Evolutionary conservation across 768 basidiomycete species (phyloP).

Genomic region (Phanerochaete sordida): DNA sequence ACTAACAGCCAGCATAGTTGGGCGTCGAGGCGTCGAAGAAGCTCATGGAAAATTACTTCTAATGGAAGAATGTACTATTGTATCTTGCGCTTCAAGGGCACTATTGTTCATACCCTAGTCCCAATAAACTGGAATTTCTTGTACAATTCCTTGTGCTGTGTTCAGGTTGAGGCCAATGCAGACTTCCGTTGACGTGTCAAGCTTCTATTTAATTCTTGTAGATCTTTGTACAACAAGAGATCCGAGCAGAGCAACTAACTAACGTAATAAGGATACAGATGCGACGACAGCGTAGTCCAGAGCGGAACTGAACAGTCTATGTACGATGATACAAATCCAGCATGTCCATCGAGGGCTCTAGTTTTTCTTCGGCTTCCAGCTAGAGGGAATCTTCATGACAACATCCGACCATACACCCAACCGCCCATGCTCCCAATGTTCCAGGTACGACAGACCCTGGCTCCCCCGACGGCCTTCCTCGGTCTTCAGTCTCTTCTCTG

Average conservation of each 20-base stretch:
- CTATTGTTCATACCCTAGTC: neutral
- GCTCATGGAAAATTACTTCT: slow-evolving; percentile 68
- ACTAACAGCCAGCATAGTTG: slow-evolving; percentile 47
- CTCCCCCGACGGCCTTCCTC: slow-evolving; percentile 63
- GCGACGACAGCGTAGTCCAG: neutral
- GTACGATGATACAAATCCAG: neutral
- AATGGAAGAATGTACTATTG: neutral
- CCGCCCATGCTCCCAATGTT: slow-evolving; percentile 73
- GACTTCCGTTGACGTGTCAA: no score
- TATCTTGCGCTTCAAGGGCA: no score
- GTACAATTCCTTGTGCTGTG: no score
- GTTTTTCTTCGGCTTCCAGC: slow-evolving; percentile 49
- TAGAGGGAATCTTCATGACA: slow-evolving; percentile 69
- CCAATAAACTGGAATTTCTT: no score
- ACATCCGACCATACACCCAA: slow-evolving; percentile 66
- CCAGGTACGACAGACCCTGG: slow-evolving; percentile 66
- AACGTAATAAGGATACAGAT: slow-evolving; percentile 5
- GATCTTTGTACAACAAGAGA: neutral
- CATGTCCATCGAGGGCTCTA: neutral
- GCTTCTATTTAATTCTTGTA: neutral
- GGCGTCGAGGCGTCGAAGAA: slow-evolving; percentile 92
- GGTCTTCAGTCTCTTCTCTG: slow-evolving; percentile 76
- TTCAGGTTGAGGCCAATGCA: no score
- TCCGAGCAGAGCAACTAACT: no score
- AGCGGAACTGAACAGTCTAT: neutral